phyloP scores from a whole-genome alignment of 2,329 filamentous ascomycete species.

The Metarhizium album region DNA sequence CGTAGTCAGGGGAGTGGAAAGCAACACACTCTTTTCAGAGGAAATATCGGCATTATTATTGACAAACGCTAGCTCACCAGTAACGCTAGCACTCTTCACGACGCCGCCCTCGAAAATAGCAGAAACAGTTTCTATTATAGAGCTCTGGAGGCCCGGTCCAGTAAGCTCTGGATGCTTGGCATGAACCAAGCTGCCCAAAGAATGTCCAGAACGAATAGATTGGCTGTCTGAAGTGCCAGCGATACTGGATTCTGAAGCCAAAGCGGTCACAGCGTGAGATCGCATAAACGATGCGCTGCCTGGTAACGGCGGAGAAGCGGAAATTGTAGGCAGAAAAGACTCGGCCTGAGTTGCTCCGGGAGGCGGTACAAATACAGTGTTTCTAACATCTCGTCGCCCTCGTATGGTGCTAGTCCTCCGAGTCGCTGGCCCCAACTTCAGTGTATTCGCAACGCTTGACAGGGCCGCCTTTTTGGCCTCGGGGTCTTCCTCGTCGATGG shows the following conservation, averaged over 20 bases:
- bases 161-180: constrained; percentile 73
- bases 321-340: neutral
- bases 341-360: constrained; percentile 2
- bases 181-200: constrained; percentile 58
- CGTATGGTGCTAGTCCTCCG: constrained; percentile 67
- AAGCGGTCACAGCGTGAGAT: constrained; percentile 38
- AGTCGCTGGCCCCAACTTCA: constrained; percentile 55
- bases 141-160: constrained; percentile 71
- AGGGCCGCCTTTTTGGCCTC: constrained; percentile 63
- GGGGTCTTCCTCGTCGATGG: constrained; percentile 67
- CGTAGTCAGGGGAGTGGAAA: neutral
- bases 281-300: constrained; percentile 16
- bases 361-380: constrained; percentile 71
- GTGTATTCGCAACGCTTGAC: constrained; percentile 62
- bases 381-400: constrained; percentile 82
- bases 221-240: constrained; percentile 67
- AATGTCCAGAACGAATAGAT: constrained; percentile 82
- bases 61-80: constrained; percentile 80
- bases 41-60: constrained; percentile 48
- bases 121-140: constrained; percentile 85
- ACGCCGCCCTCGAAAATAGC: constrained; percentile 68
- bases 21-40: constrained; percentile 37
- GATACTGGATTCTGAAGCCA: constrained; percentile 53
- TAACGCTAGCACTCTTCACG: constrained; percentile 61
- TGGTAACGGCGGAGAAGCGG: constrained; percentile 9